Conservation (phyloP, 176 grass and related monocot species). For the barley (Hordeum vulgare) region MorexV3_pseudomolecules_assembly NC_058518.1:514900465-514900964, state of each 20-base stretch:
- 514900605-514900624: slow-evolving; percentile 38
- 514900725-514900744: slow-evolving; percentile 88
- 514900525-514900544: slow-evolving; percentile 75
- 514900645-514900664: not conserved
- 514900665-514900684: not conserved
- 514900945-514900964: not conserved
- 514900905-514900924: slow-evolving; percentile 99
- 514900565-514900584: slow-evolving; percentile 41
- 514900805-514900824: slow-evolving; percentile 95
- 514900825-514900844: slow-evolving; percentile 99
- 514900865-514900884: slow-evolving; percentile 92
- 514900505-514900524: slow-evolving; percentile 95
- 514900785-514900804: slow-evolving; percentile 85
- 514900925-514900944: slow-evolving; percentile 5
- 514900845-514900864: slow-evolving; percentile 94
- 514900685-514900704: not conserved
- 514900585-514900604: slow-evolving; percentile 19
- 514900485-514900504: slow-evolving; percentile 75
- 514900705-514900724: slow-evolving; percentile 76
- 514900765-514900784: slow-evolving; percentile 90
- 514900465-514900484: slow-evolving; percentile 80
- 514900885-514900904: slow-evolving; percentile 89
- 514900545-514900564: slow-evolving; percentile 85
- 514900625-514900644: slow-evolving; percentile 33
- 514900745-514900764: slow-evolving; percentile 95